A percentile compares a stretch with the other conserved stretches of the same genome.
Conservation (phyloP, 768 basidiomycete species). For the Auriculariales sp. region DNA sequence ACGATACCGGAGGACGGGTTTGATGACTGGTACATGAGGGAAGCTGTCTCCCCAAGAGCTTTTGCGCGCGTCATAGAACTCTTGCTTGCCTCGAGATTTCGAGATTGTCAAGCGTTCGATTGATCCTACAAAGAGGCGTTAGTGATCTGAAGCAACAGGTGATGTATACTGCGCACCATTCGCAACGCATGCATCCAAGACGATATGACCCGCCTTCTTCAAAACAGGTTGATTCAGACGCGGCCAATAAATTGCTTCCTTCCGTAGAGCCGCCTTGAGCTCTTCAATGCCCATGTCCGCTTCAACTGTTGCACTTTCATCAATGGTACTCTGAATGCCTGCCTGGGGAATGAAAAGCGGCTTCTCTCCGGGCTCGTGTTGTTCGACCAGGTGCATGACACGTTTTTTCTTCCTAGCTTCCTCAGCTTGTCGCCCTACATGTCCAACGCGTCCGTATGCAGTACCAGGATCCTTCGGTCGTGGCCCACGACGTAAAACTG, state of each 20-base stretch:
- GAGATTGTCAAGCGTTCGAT: conserved; percentile 87
- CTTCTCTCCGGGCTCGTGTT: not conserved
- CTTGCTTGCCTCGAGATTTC: conserved; percentile 89
- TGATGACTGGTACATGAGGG: conserved; percentile 76
- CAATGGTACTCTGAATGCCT: not conserved
- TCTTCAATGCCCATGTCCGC: conserved; percentile 11
- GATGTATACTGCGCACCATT: conserved; percentile 40
- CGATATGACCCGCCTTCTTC: conserved; percentile 82
- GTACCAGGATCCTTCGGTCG: not conserved
- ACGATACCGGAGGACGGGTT: conserved; percentile 45
- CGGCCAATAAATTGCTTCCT: conserved; percentile 79
- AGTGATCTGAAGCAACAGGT: conserved; percentile 1
- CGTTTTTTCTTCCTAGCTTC: not conserved
- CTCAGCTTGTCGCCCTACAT: not conserved
- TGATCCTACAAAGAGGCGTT: conserved; percentile 39
- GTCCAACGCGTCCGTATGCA: not conserved
- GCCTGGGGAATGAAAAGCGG: not conserved
- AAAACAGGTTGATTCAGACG: conserved; percentile 84
- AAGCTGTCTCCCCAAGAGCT: conserved; percentile 90
- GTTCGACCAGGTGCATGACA: not conserved
- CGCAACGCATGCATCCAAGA: conserved; percentile 74
- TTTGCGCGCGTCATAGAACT: conserved; percentile 90
- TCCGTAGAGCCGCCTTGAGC: conserved; percentile 40
- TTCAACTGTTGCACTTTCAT: not conserved
- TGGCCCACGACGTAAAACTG: not conserved